These are phyloP conservation scores for Zygnema cylindricum DNA, from an alignment of 139 green algal genomes.

Conservation along the genomic window DNA sequence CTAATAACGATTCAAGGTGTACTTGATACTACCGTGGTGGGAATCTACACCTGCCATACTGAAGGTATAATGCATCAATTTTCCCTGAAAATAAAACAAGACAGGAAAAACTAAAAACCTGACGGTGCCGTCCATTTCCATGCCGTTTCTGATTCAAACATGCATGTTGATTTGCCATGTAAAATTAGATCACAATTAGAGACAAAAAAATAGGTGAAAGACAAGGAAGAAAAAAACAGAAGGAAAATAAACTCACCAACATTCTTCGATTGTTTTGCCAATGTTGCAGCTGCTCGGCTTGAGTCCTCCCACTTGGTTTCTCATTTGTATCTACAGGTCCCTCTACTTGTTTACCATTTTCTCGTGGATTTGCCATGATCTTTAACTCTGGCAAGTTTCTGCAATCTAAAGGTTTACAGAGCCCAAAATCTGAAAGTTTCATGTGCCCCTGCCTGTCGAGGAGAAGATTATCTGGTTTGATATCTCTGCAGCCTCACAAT, in stretches of 20 bases:
- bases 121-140: background rate
- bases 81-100: too few species aligned
- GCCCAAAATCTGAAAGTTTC: constrained; percentile 96
- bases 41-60: too few species aligned
- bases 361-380: constrained; percentile 30
- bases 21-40: too few species aligned
- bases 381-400: constrained; percentile 47
- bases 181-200: background rate
- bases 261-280: constrained; percentile 58
- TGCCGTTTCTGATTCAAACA: background rate
- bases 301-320: constrained; percentile 22
- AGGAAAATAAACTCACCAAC: constrained; percentile 26
- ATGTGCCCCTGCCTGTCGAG: constrained; percentile 86
- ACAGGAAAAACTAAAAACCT: too few species aligned
- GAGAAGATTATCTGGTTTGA: constrained; percentile 98
- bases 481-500: constrained; percentile 85
- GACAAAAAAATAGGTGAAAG: background rate
- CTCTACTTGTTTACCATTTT: constrained; percentile 38
- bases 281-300: constrained; percentile 55
- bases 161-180: background rate
- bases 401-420: constrained; percentile 92
- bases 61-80: too few species aligned
- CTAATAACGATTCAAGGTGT: too few species aligned
- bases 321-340: background rate
- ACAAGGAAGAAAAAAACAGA: background rate